Percentiles rank a stretch among this genome's conserved stretches.
These are phyloP conservation scores for Globisporangium lucens DNA, from an alignment of 352 stramenopile species.

Conservation along the genomic window DNA sequence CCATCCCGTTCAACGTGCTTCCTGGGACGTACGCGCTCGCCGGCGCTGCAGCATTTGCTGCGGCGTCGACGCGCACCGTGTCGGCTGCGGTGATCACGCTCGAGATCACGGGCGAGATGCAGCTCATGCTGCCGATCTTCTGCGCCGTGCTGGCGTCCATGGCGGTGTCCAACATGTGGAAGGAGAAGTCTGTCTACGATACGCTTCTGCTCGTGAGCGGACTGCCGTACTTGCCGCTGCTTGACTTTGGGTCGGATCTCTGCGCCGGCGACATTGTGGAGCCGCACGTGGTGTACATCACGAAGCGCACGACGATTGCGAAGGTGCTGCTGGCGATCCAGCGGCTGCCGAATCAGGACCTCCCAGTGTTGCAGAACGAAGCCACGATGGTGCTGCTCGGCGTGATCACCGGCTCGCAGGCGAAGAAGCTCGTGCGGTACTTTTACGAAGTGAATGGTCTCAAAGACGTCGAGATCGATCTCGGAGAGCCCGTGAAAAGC, in stretches of 20 bases:
- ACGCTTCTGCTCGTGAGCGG: conserved; percentile 71
- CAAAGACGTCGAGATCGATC: conserved; percentile 57
- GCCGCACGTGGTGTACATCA: conserved; percentile 64
- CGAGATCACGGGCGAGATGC: conserved; percentile 83
- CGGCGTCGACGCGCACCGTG: conserved; percentile 68
- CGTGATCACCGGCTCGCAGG: conserved; percentile 51
- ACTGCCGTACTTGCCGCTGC: conserved; percentile 80
- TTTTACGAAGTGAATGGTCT: conserved; percentile 56
- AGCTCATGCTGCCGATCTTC: conserved; percentile 81
- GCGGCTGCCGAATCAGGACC: conserved; percentile 62
- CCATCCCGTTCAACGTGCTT: conserved; percentile 24
- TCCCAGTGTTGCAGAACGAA: conserved; percentile 72
- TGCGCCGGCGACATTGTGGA: conserved; percentile 71
- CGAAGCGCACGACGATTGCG: conserved; percentile 65
- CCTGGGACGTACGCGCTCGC: conserved; percentile 78
- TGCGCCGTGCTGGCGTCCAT: conserved; percentile 67
- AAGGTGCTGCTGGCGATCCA: conserved; percentile 74
- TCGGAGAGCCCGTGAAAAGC: conserved; percentile 58
- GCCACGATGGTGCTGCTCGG: conserved; percentile 64
- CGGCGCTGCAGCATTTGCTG: conserved; percentile 69
- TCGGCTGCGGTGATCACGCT: conserved; percentile 85
- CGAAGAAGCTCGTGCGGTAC: conserved; percentile 60
- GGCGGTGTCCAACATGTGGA: conserved; percentile 55
- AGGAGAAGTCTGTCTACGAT: conserved; percentile 82
- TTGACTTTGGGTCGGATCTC: conserved; percentile 64